Evolutionary conservation across 345 rosid species (phyloP).

Genomic region (Melastoma malabathricum): DNA sequence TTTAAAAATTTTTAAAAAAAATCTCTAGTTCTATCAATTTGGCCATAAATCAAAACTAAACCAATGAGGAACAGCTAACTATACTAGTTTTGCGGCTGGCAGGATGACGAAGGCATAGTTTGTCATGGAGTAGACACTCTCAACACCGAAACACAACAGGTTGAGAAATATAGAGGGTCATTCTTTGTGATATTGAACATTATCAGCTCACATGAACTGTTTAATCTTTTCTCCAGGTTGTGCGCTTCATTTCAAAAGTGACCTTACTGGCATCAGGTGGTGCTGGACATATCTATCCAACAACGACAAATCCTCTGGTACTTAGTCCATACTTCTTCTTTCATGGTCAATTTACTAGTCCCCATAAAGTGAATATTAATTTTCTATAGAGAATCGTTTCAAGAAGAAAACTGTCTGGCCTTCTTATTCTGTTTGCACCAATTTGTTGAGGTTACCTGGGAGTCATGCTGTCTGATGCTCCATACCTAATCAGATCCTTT

Average conservation of each 20-base stretch:
- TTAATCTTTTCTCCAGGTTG: slow-evolving; percentile 32
- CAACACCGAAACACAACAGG: slow-evolving; percentile 76
- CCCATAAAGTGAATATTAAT: too few relatives aligned
- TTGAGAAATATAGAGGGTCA: slow-evolving; percentile 9
- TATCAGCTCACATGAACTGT: neutral
- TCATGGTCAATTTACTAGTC: neutral
- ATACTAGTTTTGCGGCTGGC: slow-evolving; percentile 12
- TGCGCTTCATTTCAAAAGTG: slow-evolving; percentile 81
- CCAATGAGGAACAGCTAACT: too few relatives aligned
- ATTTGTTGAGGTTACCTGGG: too few relatives aligned
- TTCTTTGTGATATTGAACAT: neutral
- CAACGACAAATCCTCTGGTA: slow-evolving; percentile 91
- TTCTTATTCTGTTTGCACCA: too few relatives aligned
- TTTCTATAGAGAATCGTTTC: too few relatives aligned
- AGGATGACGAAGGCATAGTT: slow-evolving; percentile 62
- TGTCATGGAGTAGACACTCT: slow-evolving; percentile 88
- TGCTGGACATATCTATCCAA: slow-evolving; percentile 93
- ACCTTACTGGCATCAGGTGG: slow-evolving; percentile 97
- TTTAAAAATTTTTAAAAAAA: too few relatives aligned
- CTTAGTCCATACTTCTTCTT: slow-evolving; percentile 1
- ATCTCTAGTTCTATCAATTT: too few relatives aligned
- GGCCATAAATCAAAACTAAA: too few relatives aligned
- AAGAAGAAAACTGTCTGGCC: too few relatives aligned
- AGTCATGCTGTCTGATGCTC: too few relatives aligned
- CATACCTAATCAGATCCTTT: too few relatives aligned